These are phyloP conservation scores for Puccinellia tenuiflora DNA, from an alignment of 176 grass and related monocot genomes.

Conservation along the genomic window DNA sequence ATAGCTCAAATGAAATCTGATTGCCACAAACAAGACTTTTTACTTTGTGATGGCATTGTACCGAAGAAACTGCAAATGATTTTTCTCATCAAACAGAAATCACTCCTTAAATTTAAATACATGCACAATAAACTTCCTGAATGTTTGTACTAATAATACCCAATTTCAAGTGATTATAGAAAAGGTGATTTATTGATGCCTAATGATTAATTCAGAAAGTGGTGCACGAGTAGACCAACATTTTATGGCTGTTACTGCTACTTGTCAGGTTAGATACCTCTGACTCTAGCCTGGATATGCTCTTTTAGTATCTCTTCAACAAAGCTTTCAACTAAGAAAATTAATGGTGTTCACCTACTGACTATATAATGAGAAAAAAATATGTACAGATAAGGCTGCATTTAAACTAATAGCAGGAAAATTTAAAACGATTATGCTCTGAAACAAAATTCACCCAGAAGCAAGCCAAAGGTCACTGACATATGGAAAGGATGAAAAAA, in stretches of 20 bases:
- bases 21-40: background rate
- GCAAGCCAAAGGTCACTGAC: background rate
- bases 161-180: background rate
- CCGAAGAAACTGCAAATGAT: background rate
- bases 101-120: background rate
- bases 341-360: background rate
- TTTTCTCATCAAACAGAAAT: background rate
- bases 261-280: background rate
- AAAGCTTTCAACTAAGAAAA: background rate
- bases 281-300: background rate
- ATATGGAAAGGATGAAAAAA: background rate
- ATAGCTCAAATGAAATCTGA: background rate
- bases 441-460: background rate
- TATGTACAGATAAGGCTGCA: background rate
- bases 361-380: background rate
- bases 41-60: background rate
- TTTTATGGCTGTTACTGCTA: background rate
- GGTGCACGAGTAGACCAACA: background rate
- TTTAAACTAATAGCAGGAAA: background rate
- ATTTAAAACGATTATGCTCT: background rate
- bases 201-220: background rate
- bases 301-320: background rate
- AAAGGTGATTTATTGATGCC: background rate
- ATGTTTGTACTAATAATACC: background rate
- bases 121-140: background rate